phyloP scores from a whole-genome alignment of 305 asterid genomes.

The Fraxinus baroniana region DNA sequence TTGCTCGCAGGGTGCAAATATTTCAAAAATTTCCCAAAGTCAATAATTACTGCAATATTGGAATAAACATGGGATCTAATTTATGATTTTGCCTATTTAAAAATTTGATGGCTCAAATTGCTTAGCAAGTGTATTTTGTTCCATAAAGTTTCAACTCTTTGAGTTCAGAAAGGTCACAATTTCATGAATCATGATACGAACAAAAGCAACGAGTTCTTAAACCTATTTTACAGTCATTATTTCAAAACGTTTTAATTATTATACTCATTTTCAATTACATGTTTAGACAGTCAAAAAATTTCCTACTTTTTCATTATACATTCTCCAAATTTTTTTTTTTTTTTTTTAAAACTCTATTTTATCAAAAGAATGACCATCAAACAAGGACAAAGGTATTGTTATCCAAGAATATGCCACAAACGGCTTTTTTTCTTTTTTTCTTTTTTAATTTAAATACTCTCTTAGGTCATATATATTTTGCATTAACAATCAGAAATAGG shows the following conservation, averaged over 20 bases:
- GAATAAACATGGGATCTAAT: not conserved
- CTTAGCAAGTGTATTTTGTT: not conserved
- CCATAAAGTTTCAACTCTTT: not conserved
- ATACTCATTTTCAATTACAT: too few relatives aligned
- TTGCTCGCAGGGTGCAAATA: not conserved
- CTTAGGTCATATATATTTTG: too few relatives aligned
- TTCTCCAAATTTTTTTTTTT: too few relatives aligned
- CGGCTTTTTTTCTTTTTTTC: not conserved
- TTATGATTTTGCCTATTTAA: not conserved
- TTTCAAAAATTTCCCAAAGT: not conserved
- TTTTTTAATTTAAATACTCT: too few relatives aligned
- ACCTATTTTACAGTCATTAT: too few relatives aligned
- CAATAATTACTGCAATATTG: not conserved
- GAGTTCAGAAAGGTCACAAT: not conserved
- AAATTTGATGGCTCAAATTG: not conserved
- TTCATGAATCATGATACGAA: not conserved
- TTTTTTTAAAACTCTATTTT: too few relatives aligned
- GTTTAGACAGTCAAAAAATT: too few relatives aligned
- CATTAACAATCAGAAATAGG: too few relatives aligned
- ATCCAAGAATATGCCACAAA: not conserved
- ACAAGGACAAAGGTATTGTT: not conserved
- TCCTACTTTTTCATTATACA: too few relatives aligned
- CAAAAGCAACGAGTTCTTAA: not conserved
- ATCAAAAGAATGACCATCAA: too few relatives aligned
- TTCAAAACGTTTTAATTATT: too few relatives aligned